Evolutionary conservation across 805 yeast species (phyloP), one percentile per base, ranked within the genome.

Genomic region (Middelhovenomyces tepae): DNA sequence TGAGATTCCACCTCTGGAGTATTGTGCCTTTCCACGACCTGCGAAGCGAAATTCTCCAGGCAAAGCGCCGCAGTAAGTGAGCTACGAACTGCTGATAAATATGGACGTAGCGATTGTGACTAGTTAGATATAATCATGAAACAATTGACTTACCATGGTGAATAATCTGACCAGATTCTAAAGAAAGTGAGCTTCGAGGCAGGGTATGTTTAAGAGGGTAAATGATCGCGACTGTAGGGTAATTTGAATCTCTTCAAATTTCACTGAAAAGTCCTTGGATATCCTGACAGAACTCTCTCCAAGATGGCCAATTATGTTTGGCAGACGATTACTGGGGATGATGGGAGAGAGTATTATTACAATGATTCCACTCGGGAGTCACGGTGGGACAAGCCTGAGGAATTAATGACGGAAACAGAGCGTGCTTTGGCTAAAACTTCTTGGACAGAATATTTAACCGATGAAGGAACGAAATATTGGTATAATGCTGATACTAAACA

Each of bases 51-150:
- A 62, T 87, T 87, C 54, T 85, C 89, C 43, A 91, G 67, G 49
- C 95, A 84, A 26, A 91, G 67, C 5, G 97, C 94, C 7, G 95
- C 96, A 17, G 93, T 84, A 46, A 91, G 70, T 18, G 97, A 85
- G 36, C 80, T 73, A 57, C 97, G 79, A 23, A 91, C 98, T 1
- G 96, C 95, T 5, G 83, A 78, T 34, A 91, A 70, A 51, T 91
- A 91, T 39, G 98, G 98, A 51, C 89, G 84, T 40, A 91, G 72
- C 2, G 98, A 89, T 74, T 91, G 98, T 9, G 97, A 89, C 98
- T 82, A 26, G n/a, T n/a, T n/a, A n/a, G n/a, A n/a, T n/a, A n/a
- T n/a, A n/a, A n/a, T n/a, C n/a, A n/a, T n/a, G n/a, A n/a, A n/a
- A n/a, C n/a, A n/a, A n/a, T n/a, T n/a, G n/a, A n/a, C n/a, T n/a